Conservation (phyloP, 352 stramenopile genomes). For the Pythium plurisporium region DNA sequence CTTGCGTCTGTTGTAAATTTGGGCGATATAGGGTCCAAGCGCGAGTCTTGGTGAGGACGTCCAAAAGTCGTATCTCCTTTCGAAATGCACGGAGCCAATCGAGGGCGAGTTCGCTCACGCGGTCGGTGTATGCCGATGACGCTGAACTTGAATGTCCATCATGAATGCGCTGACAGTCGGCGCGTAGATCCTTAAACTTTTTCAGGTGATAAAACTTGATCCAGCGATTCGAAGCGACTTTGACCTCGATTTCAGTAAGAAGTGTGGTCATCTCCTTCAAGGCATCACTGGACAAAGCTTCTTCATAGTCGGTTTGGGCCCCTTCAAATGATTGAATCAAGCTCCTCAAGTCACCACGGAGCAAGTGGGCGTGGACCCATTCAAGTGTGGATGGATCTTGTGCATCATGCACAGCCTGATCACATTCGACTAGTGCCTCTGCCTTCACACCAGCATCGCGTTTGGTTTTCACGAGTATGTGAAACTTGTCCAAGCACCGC, state of each 20-base stretch:
- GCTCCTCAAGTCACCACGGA: constrained; percentile 2
- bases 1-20: background rate
- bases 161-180: constrained; percentile 27
- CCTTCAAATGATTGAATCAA: constrained; percentile 1
- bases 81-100: constrained; percentile 18
- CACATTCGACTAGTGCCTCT: background rate
- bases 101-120: constrained; percentile 1
- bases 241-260: constrained; percentile 26
- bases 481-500: background rate
- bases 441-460: background rate
- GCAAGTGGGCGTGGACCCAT: background rate
- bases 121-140: no score
- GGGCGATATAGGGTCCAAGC: constrained; percentile 14
- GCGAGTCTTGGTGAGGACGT: constrained; percentile 16
- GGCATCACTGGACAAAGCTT: background rate
- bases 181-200: constrained; percentile 36
- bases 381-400: background rate
- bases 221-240: constrained; percentile 47
- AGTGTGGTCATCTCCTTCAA: background rate
- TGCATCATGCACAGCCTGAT: background rate
- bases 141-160: no score
- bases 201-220: constrained; percentile 44
- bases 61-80: constrained; percentile 10
- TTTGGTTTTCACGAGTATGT: constrained; percentile 5
- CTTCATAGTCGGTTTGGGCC: constrained; percentile 44